Conservation (phyloP, 2,329 filamentous ascomycete species). For the Myriosclerotinia scirpicola region DNA sequence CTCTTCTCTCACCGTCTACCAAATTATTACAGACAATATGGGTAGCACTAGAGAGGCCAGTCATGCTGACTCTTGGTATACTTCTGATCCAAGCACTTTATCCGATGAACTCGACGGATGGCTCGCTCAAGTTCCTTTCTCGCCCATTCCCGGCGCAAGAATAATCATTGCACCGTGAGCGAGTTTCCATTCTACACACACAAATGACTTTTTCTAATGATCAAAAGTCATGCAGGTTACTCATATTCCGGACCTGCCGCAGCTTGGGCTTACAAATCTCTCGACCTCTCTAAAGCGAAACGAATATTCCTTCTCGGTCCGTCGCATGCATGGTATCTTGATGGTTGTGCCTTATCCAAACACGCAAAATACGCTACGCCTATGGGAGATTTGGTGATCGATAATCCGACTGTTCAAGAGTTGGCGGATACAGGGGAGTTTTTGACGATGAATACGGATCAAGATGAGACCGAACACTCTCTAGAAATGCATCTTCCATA, state of each 20-base stretch:
- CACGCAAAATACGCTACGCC: constrained; percentile 73
- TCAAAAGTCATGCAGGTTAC: constrained; percentile 83
- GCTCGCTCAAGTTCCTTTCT: constrained; percentile 68
- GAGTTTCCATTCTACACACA: constrained; percentile 11
- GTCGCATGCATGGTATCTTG: constrained; percentile 82
- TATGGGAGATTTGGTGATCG: constrained; percentile 67
- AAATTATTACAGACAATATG: constrained; percentile 32
- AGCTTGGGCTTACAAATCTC: constrained; percentile 88
- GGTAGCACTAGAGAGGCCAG: constrained; percentile 54
- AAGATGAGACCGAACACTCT: constrained; percentile 85
- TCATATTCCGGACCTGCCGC: constrained; percentile 87
- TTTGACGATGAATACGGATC: constrained; percentile 59
- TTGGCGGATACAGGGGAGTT: constrained; percentile 57
- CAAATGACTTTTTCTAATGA: background rate
- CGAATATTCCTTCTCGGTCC: constrained; percentile 90
- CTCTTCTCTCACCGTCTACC: too few relatives aligned
- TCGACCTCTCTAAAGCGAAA: constrained; percentile 75
- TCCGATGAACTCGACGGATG: constrained; percentile 69
- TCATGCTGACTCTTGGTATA: constrained; percentile 91
- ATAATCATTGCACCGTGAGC: constrained; percentile 91
- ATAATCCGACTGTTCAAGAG: constrained; percentile 54
- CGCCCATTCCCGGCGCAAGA: constrained; percentile 72
- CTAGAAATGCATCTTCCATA: constrained; percentile 97
- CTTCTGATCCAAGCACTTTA: constrained; percentile 58
- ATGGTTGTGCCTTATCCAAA: constrained; percentile 72